Evolutionary conservation across 2,329 filamentous ascomycete species (phyloP).

Genomic region (Fusarium sp.): DNA sequence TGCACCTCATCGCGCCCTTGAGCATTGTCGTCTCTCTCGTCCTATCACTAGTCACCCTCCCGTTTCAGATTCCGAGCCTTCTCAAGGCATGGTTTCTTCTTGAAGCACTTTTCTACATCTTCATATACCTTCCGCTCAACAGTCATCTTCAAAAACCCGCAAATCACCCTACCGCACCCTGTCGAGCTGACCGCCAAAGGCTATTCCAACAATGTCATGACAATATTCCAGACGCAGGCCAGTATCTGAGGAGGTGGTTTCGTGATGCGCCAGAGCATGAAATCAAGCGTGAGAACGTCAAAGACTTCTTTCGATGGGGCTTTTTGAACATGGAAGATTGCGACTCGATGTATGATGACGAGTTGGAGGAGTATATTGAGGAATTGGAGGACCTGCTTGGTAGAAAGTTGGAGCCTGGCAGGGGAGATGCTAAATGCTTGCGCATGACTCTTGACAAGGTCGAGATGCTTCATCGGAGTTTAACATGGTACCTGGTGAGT

Average conservation of each 20-base stretch:
- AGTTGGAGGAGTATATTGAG: slow-evolving; percentile 64
- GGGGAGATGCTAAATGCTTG: slow-evolving; percentile 61
- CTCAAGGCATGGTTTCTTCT: slow-evolving; percentile 56
- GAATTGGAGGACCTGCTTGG: slow-evolving; percentile 61
- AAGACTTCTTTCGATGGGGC: slow-evolving; percentile 69
- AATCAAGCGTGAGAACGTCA: slow-evolving; percentile 67
- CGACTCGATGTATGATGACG: slow-evolving; percentile 57
- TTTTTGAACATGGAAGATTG: slow-evolving; percentile 60
- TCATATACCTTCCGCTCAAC: slow-evolving; percentile 62
- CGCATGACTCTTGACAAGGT: slow-evolving; percentile 67
- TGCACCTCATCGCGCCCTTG: slow-evolving; percentile 60
- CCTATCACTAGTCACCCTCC: slow-evolving; percentile 36
- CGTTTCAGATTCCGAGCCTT: slow-evolving; percentile 42
- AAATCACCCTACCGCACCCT: slow-evolving; percentile 56
- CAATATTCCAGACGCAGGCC: slow-evolving; percentile 61
- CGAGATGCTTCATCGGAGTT: slow-evolving; percentile 62
- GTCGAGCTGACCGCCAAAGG: slow-evolving; percentile 55
- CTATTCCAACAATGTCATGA: slow-evolving; percentile 62
- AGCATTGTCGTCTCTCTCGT: slow-evolving; percentile 56
- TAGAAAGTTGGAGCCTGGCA: slow-evolving; percentile 58
- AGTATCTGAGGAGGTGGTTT: slow-evolving; percentile 67
- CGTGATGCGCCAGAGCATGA: slow-evolving; percentile 59
- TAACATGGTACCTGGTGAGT: slow-evolving; percentile 66
- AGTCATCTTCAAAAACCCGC: slow-evolving; percentile 61
- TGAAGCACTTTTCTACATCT: slow-evolving; percentile 64